A percentile compares a stretch with the other conserved stretches of the same genome.
Conservation (phyloP, 345 rosid species). For the Noccaea bulbosa region DNA sequence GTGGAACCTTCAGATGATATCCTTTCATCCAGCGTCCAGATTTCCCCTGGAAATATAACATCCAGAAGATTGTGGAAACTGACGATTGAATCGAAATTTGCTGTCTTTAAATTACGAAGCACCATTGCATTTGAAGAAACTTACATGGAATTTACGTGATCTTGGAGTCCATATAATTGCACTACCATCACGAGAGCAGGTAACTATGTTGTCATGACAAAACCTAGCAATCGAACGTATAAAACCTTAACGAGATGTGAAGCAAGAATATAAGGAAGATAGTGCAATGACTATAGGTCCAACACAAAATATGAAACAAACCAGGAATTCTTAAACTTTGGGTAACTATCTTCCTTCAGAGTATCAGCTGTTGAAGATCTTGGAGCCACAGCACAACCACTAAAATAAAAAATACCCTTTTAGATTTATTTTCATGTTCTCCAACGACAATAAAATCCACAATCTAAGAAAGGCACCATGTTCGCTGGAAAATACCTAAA, state of each 20-base stretch:
- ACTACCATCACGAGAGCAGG: conserved; percentile 99
- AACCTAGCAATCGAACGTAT: conserved; percentile 58
- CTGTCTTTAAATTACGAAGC: conserved; percentile 22
- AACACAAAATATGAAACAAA: conserved; percentile 41
- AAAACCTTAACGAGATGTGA: conserved; percentile 27
- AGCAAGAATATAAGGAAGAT: conserved; percentile 21
- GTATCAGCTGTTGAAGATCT: conserved; percentile 71
- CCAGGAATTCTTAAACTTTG: conserved; percentile 94
- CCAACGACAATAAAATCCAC: conserved; percentile 28
- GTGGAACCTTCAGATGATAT: conserved; percentile 97
- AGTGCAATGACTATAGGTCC: conserved; percentile 29
- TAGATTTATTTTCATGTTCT: conserved; percentile 12
- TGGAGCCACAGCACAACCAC: conserved; percentile 91
- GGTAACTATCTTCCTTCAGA: conserved; percentile 83
- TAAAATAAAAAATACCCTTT: conserved; percentile 41
- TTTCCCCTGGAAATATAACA: conserved; percentile 65
- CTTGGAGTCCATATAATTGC: conserved; percentile 97
- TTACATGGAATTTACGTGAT: conserved; percentile 89
- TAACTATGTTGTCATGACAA: conserved; percentile 93
- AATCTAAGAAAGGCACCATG: conserved; percentile 26
- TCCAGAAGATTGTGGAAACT: conserved; percentile 20
- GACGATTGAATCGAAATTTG: conserved; percentile 23
- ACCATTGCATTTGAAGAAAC: conserved; percentile 34
- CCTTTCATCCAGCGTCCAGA: conserved; percentile 88
- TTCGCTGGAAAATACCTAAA: conserved; percentile 64